Evolutionary conservation across 2,329 filamentous ascomycete species (phyloP), one percentile per base, ranked within the genome.

Genomic region (Apiospora sp.): DNA sequence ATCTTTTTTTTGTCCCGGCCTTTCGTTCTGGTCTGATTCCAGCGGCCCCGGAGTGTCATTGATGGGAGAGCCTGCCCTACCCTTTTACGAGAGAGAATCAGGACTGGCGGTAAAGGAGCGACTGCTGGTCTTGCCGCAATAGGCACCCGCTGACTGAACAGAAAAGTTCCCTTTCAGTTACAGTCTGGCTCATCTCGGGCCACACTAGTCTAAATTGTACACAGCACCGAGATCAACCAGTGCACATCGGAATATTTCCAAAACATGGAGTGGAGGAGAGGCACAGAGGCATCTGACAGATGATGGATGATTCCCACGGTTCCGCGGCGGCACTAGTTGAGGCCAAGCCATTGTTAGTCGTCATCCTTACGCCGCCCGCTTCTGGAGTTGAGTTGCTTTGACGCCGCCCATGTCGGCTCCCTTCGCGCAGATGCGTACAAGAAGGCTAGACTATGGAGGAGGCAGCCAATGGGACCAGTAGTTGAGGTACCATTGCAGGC

Each of bases 311-410:
- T 37, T 61, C 14, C 22, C 58, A 64, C 34, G 58, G 34, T 64
- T 64, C 58, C 58, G 58, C 58, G 58, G 58, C 58, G 58, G 58
- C 58, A 64, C 58, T 64, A 64, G 30, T n/a, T n/a, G 34, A 64
- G 54, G 54, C 54, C 30, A 61, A 61, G 30, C 41, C 58, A 13
- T 34, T 64, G 58, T 64, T 64, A 41, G 34, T 64, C 58, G 58
- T 41, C 34, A 41, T n/a, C 16, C 22, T 64, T 64, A 41, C 34
- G 58, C 58, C 58, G 58, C 58, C 58, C 10, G 58, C 58, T 64
- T 64, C 58, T 34, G 30, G 19, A 37, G 58, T 64, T n/a, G 58
- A 37, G 58, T 41, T 64, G 58, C 34, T 64, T 64, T 64, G 58
- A 64, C 58, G 58, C 58, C 58, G 58, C 58, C 58, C 19, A 34